Conservation (phyloP, 495 filamentous ascomycete genomes). For the Elasticomyces elasticus region DNA sequence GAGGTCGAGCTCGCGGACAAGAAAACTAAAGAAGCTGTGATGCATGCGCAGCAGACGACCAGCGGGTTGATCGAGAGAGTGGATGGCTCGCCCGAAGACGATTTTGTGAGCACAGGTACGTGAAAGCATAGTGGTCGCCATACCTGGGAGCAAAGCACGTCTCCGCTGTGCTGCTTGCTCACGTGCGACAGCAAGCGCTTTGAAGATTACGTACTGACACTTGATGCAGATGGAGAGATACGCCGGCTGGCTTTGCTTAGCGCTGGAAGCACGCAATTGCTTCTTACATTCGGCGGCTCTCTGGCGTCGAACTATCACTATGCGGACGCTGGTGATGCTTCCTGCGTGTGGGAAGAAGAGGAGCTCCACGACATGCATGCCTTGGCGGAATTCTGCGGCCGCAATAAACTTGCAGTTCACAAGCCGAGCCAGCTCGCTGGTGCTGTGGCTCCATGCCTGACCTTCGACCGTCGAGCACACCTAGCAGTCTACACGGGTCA, state of each 20-base stretch:
- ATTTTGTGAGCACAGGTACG: background rate
- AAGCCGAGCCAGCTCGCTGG: constrained; percentile 25
- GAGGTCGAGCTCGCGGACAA: constrained; percentile 24
- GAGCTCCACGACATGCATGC: constrained; percentile 25
- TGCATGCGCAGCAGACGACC: constrained; percentile 20
- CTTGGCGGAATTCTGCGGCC: constrained; percentile 23
- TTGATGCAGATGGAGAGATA: constrained; percentile 11
- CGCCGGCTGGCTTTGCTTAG: constrained; percentile 18
- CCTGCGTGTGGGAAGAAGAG: constrained; percentile 11
- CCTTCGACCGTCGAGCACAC: constrained; percentile 25
- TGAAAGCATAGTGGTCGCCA: no score
- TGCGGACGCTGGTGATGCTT: constrained; percentile 8
- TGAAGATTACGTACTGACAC: background rate
- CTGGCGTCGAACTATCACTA: constrained; percentile 14
- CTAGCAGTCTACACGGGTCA: constrained; percentile 30
- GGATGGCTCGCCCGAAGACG: constrained; percentile 1
- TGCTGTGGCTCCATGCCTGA: constrained; percentile 25
- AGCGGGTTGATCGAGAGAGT: constrained; percentile 23
- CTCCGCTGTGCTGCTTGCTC: no score
- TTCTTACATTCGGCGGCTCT: constrained; percentile 18
- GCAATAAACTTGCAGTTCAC: constrained; percentile 26
- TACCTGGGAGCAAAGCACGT: no score
- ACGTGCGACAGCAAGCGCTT: no score
- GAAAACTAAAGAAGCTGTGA: constrained; percentile 26
- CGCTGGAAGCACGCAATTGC: constrained; percentile 19